Evolutionary conservation across 2,329 filamentous ascomycete species (phyloP).

Genomic region (Trichophyton verrucosum): DNA sequence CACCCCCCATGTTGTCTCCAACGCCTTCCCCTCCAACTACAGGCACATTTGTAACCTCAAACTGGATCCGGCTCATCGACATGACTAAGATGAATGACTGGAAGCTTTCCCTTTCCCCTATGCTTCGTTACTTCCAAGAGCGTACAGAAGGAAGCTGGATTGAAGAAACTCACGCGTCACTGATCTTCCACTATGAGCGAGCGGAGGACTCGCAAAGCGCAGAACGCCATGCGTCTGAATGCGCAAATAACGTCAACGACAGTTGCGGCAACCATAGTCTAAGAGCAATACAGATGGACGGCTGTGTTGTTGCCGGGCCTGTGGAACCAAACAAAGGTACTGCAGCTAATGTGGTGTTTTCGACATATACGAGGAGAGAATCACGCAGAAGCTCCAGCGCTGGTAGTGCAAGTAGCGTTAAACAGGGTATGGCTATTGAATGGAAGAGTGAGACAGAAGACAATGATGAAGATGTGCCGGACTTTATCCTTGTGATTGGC

Average conservation of each 20-base stretch:
- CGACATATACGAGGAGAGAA: constrained; percentile 47
- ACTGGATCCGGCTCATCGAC: constrained; percentile 71
- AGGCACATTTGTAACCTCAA: constrained; percentile 30
- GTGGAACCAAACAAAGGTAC: constrained; percentile 79
- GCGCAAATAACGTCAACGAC: constrained; percentile 89
- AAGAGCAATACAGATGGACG: constrained; percentile 68
- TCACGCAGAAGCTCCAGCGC: not conserved
- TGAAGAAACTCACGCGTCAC: constrained; percentile 80
- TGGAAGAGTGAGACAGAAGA: not conserved
- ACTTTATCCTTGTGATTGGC: constrained; percentile 81
- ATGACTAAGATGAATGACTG: constrained; percentile 56
- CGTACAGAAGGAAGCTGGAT: constrained; percentile 78
- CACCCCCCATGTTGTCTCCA: constrained; percentile 38
- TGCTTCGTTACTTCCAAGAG: constrained; percentile 80
- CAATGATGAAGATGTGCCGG: constrained; percentile 38
- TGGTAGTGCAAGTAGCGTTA: not conserved
- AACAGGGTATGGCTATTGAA: not conserved
- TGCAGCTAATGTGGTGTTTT: constrained; percentile 63
- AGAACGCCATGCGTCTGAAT: constrained; percentile 70
- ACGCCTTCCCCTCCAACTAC: not conserved
- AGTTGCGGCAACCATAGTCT: constrained; percentile 68
- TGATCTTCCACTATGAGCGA: constrained; percentile 81
- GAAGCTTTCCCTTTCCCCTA: constrained; percentile 72
- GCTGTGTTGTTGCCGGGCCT: constrained; percentile 72
- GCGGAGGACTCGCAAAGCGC: constrained; percentile 66